Percentiles rank a stretch among this genome's conserved stretches.
These are phyloP conservation scores for Dicorynia guianensis DNA, from an alignment of 306 rosid species.

Conservation along the genomic window DNA sequence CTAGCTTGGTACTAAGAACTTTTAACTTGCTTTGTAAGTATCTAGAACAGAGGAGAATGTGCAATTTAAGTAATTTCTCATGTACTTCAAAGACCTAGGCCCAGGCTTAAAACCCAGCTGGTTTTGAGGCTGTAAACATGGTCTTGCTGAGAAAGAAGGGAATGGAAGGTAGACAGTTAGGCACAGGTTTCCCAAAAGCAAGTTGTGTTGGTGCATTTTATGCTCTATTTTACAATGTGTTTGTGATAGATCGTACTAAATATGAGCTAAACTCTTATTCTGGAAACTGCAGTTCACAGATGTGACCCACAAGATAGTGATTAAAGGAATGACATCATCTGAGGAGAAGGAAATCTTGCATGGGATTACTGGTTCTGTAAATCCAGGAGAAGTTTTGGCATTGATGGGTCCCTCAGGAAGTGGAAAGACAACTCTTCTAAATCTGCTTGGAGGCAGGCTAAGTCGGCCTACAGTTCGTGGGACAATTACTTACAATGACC, in stretches of 20 bases:
- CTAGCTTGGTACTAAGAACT: slow-evolving; percentile 22
- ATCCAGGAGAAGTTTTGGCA: slow-evolving; percentile 95
- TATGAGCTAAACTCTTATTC: slow-evolving; percentile 5
- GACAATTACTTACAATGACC: slow-evolving; percentile 80
- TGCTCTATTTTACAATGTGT: not conserved
- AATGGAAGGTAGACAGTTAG: slow-evolving; percentile 41
- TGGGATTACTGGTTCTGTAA: slow-evolving; percentile 83
- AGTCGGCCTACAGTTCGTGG: slow-evolving; percentile 58
- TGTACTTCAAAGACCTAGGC: slow-evolving; percentile 38
- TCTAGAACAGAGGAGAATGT: slow-evolving; percentile 9
- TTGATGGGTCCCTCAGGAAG: slow-evolving; percentile 99
- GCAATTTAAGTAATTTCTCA: not conserved
- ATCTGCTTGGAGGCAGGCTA: slow-evolving; percentile 82
- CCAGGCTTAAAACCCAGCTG: slow-evolving; percentile 37
- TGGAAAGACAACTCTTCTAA: slow-evolving; percentile 89
- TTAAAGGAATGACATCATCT: slow-evolving; percentile 72
- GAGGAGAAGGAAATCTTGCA: slow-evolving; percentile 81
- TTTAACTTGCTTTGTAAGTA: slow-evolving; percentile 7
- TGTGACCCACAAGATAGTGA: slow-evolving; percentile 76
- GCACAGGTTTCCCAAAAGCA: not conserved
- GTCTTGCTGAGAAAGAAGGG: slow-evolving; percentile 54
- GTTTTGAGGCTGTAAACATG: slow-evolving; percentile 35
- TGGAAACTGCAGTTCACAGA: slow-evolving; percentile 76
- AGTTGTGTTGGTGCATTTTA: not conserved
- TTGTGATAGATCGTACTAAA: slow-evolving; percentile 25